phyloP scores from a whole-genome alignment of 768 basidiomycete genomes.

The Collybia mongolica region DNA sequence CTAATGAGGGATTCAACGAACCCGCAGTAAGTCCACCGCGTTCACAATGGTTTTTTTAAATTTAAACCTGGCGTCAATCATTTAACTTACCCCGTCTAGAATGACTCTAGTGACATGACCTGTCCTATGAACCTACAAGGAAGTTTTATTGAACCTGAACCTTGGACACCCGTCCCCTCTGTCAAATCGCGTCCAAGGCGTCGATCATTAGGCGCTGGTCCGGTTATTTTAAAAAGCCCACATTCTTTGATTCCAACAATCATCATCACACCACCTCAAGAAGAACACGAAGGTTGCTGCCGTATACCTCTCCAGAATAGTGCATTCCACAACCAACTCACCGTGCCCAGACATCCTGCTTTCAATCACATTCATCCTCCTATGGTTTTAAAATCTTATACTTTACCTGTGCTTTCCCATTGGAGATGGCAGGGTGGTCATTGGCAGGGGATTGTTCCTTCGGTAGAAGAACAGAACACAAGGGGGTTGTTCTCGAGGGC shows the following conservation, averaged over 20 bases:
- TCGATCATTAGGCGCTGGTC: slow-evolving; percentile 17
- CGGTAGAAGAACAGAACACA: slow-evolving; percentile 42
- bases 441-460: slow-evolving; percentile 50
- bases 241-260: slow-evolving; percentile 46
- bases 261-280: slow-evolving; percentile 42
- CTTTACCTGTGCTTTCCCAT: slow-evolving; percentile 27
- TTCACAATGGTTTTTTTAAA: neutral
- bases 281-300: slow-evolving; percentile 34
- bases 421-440: slow-evolving; percentile 55
- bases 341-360: slow-evolving; percentile 45
- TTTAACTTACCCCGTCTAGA: neutral
- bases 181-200: slow-evolving; percentile 19
- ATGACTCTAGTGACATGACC: neutral
- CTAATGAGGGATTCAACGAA: slow-evolving; percentile 9
- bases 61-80: too few relatives aligned
- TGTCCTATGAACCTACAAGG: slow-evolving; percentile 2
- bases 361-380: slow-evolving; percentile 51
- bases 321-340: slow-evolving; percentile 48
- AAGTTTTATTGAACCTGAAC: neutral
- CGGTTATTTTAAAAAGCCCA: slow-evolving; percentile 27
- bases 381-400: slow-evolving; percentile 20
- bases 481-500: slow-evolving; percentile 41
- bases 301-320: slow-evolving; percentile 55
- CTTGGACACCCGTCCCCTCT: neutral
- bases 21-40: slow-evolving; percentile 16